phyloP scores from a whole-genome alignment of 2,329 filamentous ascomycete genomes.

The Colletotrichum sansevieriae region DNA sequence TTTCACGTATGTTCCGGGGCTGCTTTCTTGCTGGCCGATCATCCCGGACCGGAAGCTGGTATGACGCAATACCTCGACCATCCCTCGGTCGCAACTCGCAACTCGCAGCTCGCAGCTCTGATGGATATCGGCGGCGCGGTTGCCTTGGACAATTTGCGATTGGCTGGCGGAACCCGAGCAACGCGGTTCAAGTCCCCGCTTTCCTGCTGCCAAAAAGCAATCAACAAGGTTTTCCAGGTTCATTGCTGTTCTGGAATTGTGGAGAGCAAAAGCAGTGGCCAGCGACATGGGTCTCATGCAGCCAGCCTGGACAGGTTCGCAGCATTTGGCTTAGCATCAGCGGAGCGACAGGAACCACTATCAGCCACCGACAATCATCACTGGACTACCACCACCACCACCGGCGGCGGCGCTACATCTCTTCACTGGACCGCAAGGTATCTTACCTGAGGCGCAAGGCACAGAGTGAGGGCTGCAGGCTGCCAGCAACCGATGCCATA shows the following conservation, averaged over 20 bases:
- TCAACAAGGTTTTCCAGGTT: conserved; percentile 40
- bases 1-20: conserved; percentile 26
- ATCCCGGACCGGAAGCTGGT: conserved; percentile 28
- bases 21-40: conserved; percentile 23
- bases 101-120: not conserved
- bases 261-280: conserved; percentile 29
- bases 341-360: conserved; percentile 14
- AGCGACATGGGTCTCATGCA: conserved; percentile 37
- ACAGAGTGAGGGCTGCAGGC: not conserved
- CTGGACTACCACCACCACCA: not conserved
- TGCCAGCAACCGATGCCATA: not conserved
- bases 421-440: not conserved
- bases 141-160: conserved; percentile 28
- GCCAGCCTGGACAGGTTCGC: conserved; percentile 18
- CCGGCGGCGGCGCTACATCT: not conserved
- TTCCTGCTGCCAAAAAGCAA: conserved; percentile 27
- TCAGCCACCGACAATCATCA: conserved; percentile 18
- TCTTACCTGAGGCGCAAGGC: too few relatives aligned
- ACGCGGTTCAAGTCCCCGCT: conserved; percentile 18
- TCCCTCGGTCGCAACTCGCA: conserved; percentile 13
- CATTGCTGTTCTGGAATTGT: conserved; percentile 32
- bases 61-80: conserved; percentile 33
- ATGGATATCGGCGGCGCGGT: conserved; percentile 17
- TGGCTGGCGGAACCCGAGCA: conserved; percentile 30
- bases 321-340: conserved; percentile 22